Conservation (phyloP, 805 yeast genomes). For the Pichia californica region DNA sequence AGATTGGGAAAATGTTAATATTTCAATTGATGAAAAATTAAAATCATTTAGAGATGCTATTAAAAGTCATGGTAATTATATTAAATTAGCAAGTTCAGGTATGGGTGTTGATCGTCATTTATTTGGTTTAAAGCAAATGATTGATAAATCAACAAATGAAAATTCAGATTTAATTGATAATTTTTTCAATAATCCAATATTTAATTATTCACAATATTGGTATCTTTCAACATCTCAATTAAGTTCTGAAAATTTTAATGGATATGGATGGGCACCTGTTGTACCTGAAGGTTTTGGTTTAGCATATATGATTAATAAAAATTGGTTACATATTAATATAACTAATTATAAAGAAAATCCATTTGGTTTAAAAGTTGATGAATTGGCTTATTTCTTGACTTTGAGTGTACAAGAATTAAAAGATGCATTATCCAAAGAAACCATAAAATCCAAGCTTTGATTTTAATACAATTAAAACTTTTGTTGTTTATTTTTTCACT, state of each 20-base stretch:
- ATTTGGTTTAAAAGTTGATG: slow-evolving; percentile 47
- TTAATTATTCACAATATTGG: slow-evolving; percentile 77
- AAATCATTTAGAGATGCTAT: slow-evolving; percentile 66
- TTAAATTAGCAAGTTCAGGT: slow-evolving; percentile 75
- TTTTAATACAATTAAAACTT: not conserved
- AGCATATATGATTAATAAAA: slow-evolving; percentile 86
- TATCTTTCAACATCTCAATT: slow-evolving; percentile 83
- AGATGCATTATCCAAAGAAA: slow-evolving; percentile 41
- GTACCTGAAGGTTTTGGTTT: slow-evolving; percentile 89
- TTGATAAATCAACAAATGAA: slow-evolving; percentile 41
- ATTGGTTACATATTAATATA: slow-evolving; percentile 81
- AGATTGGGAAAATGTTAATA: slow-evolving; percentile 57
- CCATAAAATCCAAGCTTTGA: slow-evolving; percentile 19
- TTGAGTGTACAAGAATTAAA: slow-evolving; percentile 79
- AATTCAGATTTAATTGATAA: slow-evolving; percentile 36
- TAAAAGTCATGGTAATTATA: slow-evolving; percentile 65
- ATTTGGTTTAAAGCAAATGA: slow-evolving; percentile 75
- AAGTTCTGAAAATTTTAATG: slow-evolving; percentile 76
- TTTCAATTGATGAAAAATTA: slow-evolving; percentile 50
- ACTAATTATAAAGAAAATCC: slow-evolving; percentile 62
- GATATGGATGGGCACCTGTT: slow-evolving; percentile 96
- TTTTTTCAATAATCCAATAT: slow-evolving; percentile 70
- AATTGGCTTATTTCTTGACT: slow-evolving; percentile 60
- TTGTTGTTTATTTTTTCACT: not conserved
- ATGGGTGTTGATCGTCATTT: slow-evolving; percentile 91